Conservation (phyloP, 2,329 filamentous ascomycete species). For the Colletotrichum sp. region DNA sequence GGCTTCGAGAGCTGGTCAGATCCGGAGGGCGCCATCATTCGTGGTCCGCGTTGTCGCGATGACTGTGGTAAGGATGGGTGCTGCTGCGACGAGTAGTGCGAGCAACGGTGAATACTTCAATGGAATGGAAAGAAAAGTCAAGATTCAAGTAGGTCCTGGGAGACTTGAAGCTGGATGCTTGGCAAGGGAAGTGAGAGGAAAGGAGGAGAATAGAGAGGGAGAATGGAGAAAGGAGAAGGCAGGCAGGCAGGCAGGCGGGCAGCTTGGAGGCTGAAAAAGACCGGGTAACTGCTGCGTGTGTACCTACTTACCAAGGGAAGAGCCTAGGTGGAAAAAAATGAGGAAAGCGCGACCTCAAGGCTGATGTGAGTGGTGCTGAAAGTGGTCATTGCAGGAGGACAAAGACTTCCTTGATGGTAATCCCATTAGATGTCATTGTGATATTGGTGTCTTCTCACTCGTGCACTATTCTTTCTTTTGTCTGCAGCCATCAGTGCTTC, state of each 20-base stretch:
- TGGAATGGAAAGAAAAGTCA: not conserved
- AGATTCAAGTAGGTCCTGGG: not conserved
- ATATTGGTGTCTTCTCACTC: not conserved
- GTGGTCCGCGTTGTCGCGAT: not conserved
- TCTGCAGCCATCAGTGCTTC: not conserved
- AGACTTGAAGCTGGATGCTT: not conserved
- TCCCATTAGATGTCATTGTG: not conserved
- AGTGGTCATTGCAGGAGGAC: not conserved
- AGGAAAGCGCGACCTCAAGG: not conserved
- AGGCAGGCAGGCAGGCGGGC: not conserved
- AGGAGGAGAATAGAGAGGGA: not conserved
- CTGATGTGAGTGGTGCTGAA: not conserved
- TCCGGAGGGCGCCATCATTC: not conserved
- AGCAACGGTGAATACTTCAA: not conserved
- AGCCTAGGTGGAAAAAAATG: not conserved
- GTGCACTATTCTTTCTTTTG: not conserved
- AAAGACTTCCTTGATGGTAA: not conserved
- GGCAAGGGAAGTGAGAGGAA: not conserved
- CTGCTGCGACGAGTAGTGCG: not conserved
- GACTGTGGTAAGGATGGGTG: not conserved
- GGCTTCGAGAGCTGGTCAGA: not conserved
- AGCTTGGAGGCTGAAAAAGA: not conserved
- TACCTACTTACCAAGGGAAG: not conserved
- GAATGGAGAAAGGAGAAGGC: not conserved
- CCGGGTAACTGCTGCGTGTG: not conserved